Evolutionary conservation across 2,329 filamentous ascomycete genomes (phyloP).

Genomic region (Colletotrichum noveboracense): DNA sequence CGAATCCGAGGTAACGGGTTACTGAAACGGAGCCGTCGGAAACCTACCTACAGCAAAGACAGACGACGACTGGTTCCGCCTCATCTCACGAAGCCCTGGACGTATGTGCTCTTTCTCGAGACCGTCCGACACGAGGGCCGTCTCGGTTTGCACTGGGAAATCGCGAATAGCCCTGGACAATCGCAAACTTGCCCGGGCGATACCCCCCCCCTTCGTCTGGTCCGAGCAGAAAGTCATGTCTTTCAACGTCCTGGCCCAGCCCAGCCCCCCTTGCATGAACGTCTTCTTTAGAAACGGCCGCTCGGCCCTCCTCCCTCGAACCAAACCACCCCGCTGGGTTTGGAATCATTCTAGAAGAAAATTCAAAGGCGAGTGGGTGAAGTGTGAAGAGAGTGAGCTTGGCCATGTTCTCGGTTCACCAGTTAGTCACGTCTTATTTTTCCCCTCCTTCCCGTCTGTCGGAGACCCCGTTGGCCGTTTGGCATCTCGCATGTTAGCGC

Average conservation of each 20-base stretch:
- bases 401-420: background rate
- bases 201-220: background rate
- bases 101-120: background rate
- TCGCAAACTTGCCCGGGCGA: background rate
- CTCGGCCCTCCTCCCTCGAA: background rate
- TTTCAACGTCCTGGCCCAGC: background rate
- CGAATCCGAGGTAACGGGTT: background rate
- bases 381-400: background rate
- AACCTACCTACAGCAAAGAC: background rate
- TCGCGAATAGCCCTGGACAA: background rate
- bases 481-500: background rate
- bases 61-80: background rate
- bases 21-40: background rate
- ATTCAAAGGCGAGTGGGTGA: background rate
- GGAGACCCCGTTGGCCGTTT: background rate
- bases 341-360: constrained; percentile 7
- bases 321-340: background rate
- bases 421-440: background rate
- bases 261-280: background rate
- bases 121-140: background rate
- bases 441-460: background rate
- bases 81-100: background rate
- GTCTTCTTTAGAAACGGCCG: background rate
- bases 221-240: background rate
- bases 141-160: background rate